Conservation (phyloP, 2,329 filamentous ascomycete species). For the Venturia effusa region DNA sequence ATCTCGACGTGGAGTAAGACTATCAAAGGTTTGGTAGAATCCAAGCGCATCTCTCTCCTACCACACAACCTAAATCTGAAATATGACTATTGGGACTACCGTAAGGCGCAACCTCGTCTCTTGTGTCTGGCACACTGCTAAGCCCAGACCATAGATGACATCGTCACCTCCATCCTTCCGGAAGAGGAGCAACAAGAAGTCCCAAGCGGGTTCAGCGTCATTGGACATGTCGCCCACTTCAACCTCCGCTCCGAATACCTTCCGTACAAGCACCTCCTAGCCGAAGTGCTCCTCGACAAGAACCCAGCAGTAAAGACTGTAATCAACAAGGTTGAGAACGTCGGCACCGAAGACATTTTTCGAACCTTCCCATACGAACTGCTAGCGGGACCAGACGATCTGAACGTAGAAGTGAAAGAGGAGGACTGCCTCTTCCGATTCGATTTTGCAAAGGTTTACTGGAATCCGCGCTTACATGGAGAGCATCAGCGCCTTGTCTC, state of each 20-base stretch:
- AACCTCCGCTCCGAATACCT: constrained; percentile 78
- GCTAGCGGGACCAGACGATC: constrained; percentile 67
- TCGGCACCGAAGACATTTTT: constrained; percentile 75
- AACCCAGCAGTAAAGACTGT: constrained; percentile 73
- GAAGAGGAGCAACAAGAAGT: constrained; percentile 70
- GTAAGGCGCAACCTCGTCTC: constrained; percentile 33
- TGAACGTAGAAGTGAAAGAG: constrained; percentile 75
- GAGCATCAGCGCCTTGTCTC: constrained; percentile 73
- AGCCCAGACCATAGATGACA: constrained; percentile 50
- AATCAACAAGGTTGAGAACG: constrained; percentile 89
- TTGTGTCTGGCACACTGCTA: background rate
- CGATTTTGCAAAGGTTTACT: constrained; percentile 95
- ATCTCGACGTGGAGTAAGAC: constrained; percentile 65
- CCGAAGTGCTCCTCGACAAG: constrained; percentile 79
- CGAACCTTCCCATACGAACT: constrained; percentile 91
- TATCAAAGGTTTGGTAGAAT: constrained; percentile 56
- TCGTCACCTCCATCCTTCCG: constrained; percentile 72
- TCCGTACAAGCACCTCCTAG: constrained; percentile 79
- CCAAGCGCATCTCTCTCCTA: constrained; percentile 57
- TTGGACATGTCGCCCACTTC: constrained; percentile 83
- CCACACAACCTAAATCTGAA: constrained; percentile 66
- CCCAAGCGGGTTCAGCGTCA: constrained; percentile 75
- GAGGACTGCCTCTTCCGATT: constrained; percentile 81
- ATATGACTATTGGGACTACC: constrained; percentile 80
- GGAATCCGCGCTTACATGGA: constrained; percentile 84